phyloP scores from a whole-genome alignment of 345 rosid species.

The Clarkia xantiana region DNA sequence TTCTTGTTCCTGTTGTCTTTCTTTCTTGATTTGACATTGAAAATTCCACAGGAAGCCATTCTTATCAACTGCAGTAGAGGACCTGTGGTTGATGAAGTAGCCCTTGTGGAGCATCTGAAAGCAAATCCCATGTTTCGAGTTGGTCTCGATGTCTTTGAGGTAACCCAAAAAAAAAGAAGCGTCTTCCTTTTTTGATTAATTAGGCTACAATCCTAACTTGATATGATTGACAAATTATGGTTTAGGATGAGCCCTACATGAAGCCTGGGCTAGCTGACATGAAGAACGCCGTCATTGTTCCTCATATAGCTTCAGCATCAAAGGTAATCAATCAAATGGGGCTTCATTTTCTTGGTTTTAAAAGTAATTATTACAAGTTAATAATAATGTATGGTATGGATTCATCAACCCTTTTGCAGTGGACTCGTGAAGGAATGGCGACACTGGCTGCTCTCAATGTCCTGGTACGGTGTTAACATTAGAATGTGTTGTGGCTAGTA shows the following conservation, averaged over 20 bases:
- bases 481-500: background rate
- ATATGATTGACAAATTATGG: background rate
- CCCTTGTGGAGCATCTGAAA: constrained; percentile 74
- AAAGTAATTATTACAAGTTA: background rate
- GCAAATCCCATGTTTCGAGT: constrained; percentile 92
- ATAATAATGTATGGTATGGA: background rate
- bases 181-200: background rate
- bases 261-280: constrained; percentile 89
- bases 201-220: background rate
- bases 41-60: constrained; percentile 63
- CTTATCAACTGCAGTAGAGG: constrained; percentile 94
- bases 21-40: background rate
- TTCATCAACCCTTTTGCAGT: constrained; percentile 23
- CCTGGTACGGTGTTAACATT: constrained; percentile 28
- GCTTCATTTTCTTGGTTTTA: background rate
- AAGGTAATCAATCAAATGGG: constrained; percentile 33
- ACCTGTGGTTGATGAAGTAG: constrained; percentile 84
- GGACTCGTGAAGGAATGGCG: constrained; percentile 99
- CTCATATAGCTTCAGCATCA: constrained; percentile 97
- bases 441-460: constrained; percentile 86
- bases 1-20: background rate
- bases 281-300: constrained; percentile 85
- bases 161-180: constrained; percentile 7
- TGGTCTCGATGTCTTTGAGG: constrained; percentile 99
- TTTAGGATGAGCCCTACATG: constrained; percentile 92